Evolutionary conservation across 345 rosid species (phyloP).

Genomic region (Linum trigynum): DNA sequence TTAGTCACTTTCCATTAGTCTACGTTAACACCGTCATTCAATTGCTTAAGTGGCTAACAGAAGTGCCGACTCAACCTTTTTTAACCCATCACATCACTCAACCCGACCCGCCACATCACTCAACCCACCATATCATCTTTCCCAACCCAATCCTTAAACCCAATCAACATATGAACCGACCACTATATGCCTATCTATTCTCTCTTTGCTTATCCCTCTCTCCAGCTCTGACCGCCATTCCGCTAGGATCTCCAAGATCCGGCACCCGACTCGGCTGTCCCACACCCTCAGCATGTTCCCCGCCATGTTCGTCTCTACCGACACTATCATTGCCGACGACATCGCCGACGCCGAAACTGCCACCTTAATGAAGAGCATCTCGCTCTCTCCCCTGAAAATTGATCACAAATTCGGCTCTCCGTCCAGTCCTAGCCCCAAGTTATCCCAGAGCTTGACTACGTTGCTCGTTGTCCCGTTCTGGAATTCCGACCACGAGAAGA

Average conservation of each 20-base stretch:
- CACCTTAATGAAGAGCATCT: constrained; percentile 26
- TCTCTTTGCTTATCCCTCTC: constrained; percentile 28
- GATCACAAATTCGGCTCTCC: constrained; percentile 11
- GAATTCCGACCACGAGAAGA: constrained; percentile 33
- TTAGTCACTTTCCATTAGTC: too few relatives aligned
- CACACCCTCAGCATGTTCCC: too few relatives aligned
- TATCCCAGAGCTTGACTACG: constrained; percentile 13
- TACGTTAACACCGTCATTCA: too few relatives aligned
- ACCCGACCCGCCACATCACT: too few relatives aligned
- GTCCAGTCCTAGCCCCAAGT: constrained; percentile 32
- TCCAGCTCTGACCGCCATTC: constrained; percentile 47
- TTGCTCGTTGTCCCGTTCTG: constrained; percentile 25
- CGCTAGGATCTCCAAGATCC: constrained; percentile 44
- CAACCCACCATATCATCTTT: too few relatives aligned
- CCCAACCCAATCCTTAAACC: too few relatives aligned
- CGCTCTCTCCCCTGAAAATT: not conserved
- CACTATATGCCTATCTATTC: constrained; percentile 30
- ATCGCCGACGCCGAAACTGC: constrained; percentile 31
- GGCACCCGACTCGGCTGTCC: not conserved
- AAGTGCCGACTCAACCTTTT: constrained; percentile 31
- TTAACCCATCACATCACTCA: constrained; percentile 7
- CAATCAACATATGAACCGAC: too few relatives aligned
- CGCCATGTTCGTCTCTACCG: constrained; percentile 14
- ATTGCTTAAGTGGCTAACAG: too few relatives aligned
- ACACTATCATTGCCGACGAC: constrained; percentile 53